Base-by-base conservation (phyloP, 2,329 filamentous ascomycete species). In the Pseudogymnoascus sp. region DNA sequence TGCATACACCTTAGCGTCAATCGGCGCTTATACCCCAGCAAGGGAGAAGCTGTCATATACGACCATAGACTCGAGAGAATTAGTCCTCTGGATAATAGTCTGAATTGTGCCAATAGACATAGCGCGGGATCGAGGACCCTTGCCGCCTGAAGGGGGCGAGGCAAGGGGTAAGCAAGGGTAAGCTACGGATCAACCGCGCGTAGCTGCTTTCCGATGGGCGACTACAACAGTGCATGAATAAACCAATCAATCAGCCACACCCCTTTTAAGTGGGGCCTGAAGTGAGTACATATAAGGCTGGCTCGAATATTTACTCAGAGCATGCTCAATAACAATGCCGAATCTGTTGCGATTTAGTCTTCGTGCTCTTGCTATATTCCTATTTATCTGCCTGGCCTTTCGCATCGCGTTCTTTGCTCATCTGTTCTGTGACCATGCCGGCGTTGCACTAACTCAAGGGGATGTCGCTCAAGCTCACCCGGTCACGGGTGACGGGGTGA, bases 401-500 rank as follows among this genome's bases (percentile, higher is more conserved):
- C 63, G 60, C 16, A 14, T 64, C 5, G 3, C 33, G 9, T 28
- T 9, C 20, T 65, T 65, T 37, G 47, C 63, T 33, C 63, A 61
- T 3, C 20, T 65, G 11, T 65, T 65, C 60, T 64, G 61, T 22
- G 57, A 60, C n/a, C 63, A 64, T 58, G 54, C 63, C 2, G 64
- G 64, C 11, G 36, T 60, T 6, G 58, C 64, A 9, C 41, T 65
- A 18, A 63, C 61, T 8, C 64, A 65, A 38, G 14, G 54, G 12
- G 54, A 65, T 39, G 33, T 63, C 25, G 50, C 41, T n/a, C 36
- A 20, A 6, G 62, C 63, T 12, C 30, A 18, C 18, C 18, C 2
- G 18, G 18, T 58, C 9, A 35, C 60, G 20, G 30, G 16, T 16
- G 18, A 33, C 66, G 79, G 79, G 66, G 74, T 76, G 57, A 77